These are phyloP conservation scores for Saksenaea vasiformis DNA, from an alignment of 371 early-diverging fungal species.

Conservation along the genomic window DNA sequence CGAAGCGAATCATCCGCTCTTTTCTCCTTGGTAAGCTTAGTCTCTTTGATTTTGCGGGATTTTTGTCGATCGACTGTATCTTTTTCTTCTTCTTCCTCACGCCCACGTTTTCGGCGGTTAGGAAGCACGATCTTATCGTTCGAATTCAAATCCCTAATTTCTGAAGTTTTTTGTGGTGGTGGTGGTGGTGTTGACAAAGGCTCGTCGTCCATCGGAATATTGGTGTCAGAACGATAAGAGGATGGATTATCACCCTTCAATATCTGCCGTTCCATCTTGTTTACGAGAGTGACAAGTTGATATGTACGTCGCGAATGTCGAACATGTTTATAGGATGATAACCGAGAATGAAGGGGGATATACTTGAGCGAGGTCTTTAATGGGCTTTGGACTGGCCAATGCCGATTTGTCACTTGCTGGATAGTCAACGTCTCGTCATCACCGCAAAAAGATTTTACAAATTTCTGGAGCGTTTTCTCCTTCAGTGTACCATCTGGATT, in stretches of 20 bases:
- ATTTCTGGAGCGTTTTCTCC: conserved; percentile 5
- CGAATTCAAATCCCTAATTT: too few relatives aligned
- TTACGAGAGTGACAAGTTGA: conserved; percentile 19
- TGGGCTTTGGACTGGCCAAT: conserved; percentile 21
- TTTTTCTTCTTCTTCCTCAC: too few relatives aligned
- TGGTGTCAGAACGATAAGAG: background rate
- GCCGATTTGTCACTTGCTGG: conserved; percentile 11
- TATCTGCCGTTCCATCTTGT: conserved; percentile 40
- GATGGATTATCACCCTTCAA: conserved; percentile 17
- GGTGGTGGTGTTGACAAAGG: background rate
- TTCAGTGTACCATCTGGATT: conserved; percentile 21
- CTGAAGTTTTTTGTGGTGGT: background rate
- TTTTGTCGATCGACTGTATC: background rate
- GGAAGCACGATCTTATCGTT: too few relatives aligned
- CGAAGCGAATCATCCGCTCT: background rate
- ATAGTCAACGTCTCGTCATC: conserved; percentile 8
- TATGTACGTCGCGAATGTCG: conserved; percentile 31
- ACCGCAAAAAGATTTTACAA: conserved; percentile 8
- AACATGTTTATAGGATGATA: conserved; percentile 10
- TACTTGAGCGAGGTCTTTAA: conserved; percentile 14
- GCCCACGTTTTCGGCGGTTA: too few relatives aligned
- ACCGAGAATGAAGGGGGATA: conserved; percentile 19
- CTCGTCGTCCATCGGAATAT: background rate
- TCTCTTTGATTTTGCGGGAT: background rate
- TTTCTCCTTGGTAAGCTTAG: background rate